These are phyloP conservation scores for Blepharisma japonicum DNA, from an alignment of 73 alveolate genomes.

Conservation along the genomic window DNA sequence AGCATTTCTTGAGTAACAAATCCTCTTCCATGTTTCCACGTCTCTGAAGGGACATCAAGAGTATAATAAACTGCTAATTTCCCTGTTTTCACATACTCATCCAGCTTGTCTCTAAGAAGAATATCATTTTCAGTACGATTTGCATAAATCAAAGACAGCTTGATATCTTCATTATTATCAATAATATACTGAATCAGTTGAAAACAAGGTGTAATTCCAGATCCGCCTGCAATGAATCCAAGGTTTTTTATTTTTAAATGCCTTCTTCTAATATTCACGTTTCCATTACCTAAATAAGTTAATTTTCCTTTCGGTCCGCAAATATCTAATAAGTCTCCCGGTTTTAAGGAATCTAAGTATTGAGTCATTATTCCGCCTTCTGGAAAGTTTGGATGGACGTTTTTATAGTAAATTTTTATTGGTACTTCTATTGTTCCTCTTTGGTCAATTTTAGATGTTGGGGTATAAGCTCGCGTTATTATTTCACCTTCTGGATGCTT, in stretches of 20 bases:
- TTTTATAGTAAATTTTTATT: conserved; percentile 66
- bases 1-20: conserved; percentile 41
- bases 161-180: conserved; percentile 14
- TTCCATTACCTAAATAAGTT: conserved; percentile 43
- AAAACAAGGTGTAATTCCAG: conserved; percentile 66
- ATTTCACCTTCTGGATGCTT: conserved; percentile 28
- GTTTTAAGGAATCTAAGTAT: conserved; percentile 36
- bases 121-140: conserved; percentile 57
- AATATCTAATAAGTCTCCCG: conserved; percentile 41
- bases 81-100: conserved; percentile 33
- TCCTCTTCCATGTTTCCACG: conserved; percentile 44
- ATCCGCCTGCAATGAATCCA: conserved; percentile 62
- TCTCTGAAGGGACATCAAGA: conserved; percentile 37
- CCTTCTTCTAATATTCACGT: conserved; percentile 26
- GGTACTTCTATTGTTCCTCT: conserved; percentile 65
- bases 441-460: conserved; percentile 52
- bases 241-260: conserved; percentile 35
- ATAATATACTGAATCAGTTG: conserved; percentile 47
- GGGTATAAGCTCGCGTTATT: conserved; percentile 64
- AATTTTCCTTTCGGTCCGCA: conserved; percentile 49
- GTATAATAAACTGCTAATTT: conserved; percentile 36
- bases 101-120: conserved; percentile 42
- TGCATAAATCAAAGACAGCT: conserved; percentile 38
- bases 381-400: conserved; percentile 55
- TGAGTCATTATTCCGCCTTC: conserved; percentile 62